Evolutionary conservation across 2,329 filamentous ascomycete genomes (phyloP).

Genomic region (Penicillium sclerotiorum): DNA sequence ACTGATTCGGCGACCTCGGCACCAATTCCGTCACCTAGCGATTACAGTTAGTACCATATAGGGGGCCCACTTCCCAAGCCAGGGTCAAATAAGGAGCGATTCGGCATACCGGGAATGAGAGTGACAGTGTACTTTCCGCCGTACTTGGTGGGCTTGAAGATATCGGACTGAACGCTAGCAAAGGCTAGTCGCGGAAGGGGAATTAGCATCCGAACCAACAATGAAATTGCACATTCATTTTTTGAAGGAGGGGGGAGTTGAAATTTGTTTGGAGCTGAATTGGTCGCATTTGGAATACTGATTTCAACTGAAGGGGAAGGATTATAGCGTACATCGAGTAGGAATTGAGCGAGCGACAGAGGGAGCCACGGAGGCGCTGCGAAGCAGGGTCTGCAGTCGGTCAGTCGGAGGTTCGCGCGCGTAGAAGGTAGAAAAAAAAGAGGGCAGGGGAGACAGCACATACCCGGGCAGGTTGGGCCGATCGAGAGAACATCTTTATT

Average conservation of each 20-base stretch:
- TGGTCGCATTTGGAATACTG: too few species aligned
- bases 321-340: constrained; percentile 53
- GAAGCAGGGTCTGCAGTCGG: constrained; percentile 57
- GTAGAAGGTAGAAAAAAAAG: constrained; percentile 29
- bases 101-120: constrained; percentile 77
- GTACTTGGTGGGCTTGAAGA: constrained; percentile 99
- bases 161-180: constrained; percentile 87
- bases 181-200: constrained; percentile 50
- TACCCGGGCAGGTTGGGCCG: constrained; percentile 47
- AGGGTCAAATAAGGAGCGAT: background rate
- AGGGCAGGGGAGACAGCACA: constrained; percentile 11
- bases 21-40: constrained; percentile 84
- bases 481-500: constrained; percentile 45
- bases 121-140: constrained; percentile 99
- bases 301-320: background rate
- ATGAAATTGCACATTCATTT: background rate
- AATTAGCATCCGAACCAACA: constrained; percentile 16
- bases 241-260: too few species aligned
- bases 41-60: too few species aligned
- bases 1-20: constrained; percentile 97
- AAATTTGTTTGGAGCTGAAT: too few species aligned
- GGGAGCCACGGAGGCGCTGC: constrained; percentile 53
- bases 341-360: constrained; percentile 54
- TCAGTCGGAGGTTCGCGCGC: constrained; percentile 38
- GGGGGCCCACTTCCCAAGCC: too few species aligned